Evolutionary conservation across 805 yeast genomes (phyloP).

Genomic region (Wickerhamiella musiphila): DNA sequence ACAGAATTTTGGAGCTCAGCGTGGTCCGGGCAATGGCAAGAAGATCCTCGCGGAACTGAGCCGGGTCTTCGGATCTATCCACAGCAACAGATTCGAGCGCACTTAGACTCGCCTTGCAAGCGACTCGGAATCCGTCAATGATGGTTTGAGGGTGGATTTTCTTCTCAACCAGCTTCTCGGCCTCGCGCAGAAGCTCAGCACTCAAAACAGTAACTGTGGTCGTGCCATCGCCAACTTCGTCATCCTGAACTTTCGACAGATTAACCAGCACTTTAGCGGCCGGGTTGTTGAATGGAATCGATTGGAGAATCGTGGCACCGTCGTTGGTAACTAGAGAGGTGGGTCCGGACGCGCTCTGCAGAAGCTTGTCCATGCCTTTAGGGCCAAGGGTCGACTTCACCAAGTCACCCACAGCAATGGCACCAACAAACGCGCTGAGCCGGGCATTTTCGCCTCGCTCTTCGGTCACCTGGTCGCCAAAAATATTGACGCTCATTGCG

Average conservation of each 20-base stretch:
- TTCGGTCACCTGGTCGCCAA: slow-evolving; percentile 94
- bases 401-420: slow-evolving; percentile 96
- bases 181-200: slow-evolving; percentile 88
- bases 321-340: slow-evolving; percentile 80
- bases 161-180: slow-evolving; percentile 78
- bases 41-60: slow-evolving; percentile 55
- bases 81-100: slow-evolving; percentile 68
- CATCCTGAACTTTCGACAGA: slow-evolving; percentile 89
- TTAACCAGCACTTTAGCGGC: slow-evolving; percentile 94
- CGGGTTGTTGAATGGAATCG: slow-evolving; percentile 91
- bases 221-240: slow-evolving; percentile 97
- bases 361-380: slow-evolving; percentile 93
- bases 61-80: slow-evolving; percentile 44
- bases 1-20: slow-evolving; percentile 74
- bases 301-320: slow-evolving; percentile 90
- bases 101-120: slow-evolving; percentile 62
- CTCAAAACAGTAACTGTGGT: slow-evolving; percentile 90
- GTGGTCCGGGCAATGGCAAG: slow-evolving; percentile 85
- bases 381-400: slow-evolving; percentile 94
- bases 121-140: slow-evolving; percentile 87
- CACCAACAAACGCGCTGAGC: slow-evolving; percentile 91
- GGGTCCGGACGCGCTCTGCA: slow-evolving; percentile 63
- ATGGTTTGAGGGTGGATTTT: slow-evolving; percentile 97
- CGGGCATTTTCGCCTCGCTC: slow-evolving; percentile 98
- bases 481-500: slow-evolving; percentile 64